Evolutionary conservation across 768 basidiomycete genomes (phyloP).

Genomic region (Tricholoma flavovirens): DNA sequence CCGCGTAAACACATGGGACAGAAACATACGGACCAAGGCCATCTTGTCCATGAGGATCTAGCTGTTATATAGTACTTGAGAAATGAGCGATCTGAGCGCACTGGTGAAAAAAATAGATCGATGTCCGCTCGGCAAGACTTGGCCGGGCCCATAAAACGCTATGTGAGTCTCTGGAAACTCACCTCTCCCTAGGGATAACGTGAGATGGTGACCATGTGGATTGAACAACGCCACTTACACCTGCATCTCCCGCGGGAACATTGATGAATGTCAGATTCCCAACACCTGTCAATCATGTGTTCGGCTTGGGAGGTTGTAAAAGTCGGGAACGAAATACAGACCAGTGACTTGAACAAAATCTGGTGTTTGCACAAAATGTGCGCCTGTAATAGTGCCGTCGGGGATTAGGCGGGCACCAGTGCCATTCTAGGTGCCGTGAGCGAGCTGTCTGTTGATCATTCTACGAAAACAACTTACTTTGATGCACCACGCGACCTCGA

Average conservation of each 20-base stretch:
- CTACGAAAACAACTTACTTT: slow-evolving; percentile 21
- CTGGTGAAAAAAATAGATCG: no score
- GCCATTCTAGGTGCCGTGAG: slow-evolving; percentile 33
- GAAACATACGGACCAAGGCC: slow-evolving; percentile 35
- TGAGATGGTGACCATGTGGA: background rate
- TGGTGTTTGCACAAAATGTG: slow-evolving; percentile 67
- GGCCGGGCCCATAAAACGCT: background rate
- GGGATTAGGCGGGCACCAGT: slow-evolving; percentile 67
- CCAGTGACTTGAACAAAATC: slow-evolving; percentile 64
- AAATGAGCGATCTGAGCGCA: background rate
- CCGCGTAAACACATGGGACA: background rate
- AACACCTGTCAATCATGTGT: slow-evolving; percentile 32
- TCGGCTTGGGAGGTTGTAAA: background rate
- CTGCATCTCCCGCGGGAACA: slow-evolving; percentile 37
- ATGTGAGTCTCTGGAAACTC: background rate
- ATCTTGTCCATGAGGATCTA: slow-evolving; percentile 66
- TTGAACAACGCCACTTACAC: slow-evolving; percentile 26
- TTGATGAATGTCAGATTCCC: slow-evolving; percentile 66
- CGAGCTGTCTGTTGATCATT: background rate
- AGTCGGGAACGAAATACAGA: slow-evolving; percentile 11
- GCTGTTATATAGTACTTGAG: slow-evolving; percentile 28
- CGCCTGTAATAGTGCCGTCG: slow-evolving; percentile 61
- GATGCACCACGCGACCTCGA: slow-evolving; percentile 39
- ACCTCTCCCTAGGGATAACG: slow-evolving; percentile 22
- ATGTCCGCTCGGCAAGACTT: background rate